Evolutionary conservation across 2,329 filamentous ascomycete species (phyloP), one percentile per base, ranked within the genome.

Genomic region (Cladosporium sp.): DNA sequence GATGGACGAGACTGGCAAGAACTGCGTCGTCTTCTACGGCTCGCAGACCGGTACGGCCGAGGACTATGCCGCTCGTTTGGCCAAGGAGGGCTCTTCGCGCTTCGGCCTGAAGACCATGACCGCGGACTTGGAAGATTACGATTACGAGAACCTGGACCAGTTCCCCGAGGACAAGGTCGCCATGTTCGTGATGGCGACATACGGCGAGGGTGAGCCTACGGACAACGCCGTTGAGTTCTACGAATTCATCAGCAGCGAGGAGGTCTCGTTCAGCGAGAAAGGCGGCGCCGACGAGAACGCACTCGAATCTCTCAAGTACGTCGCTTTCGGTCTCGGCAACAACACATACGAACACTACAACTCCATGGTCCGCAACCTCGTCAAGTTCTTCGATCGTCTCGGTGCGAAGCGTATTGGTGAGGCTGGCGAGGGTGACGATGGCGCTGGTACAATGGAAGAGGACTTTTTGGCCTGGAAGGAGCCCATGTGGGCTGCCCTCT

Each of bases 261-360:
- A 95, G 65, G 84, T 90, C 65, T 81, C 86, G 71, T 98, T 98
- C 80, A 91, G 91, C 71, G 87, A 93, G 75, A 86, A 88, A 72
- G 82, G 78, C 64, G 75, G 79, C 53, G 78, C 78, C 18, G 85
- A 86, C 55, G 90, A 94, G 26, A 86, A 89, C 68, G 86, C 94
- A 59, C 87, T 99, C 64, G 84, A 82, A 61, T 93, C 92, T 74
- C 86, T 99, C 76, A 94, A 93, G 78, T 99, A 93, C 76, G 93
- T 99, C 75, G 87, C 93, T 65, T 99, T 99, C 74, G 95, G 95
- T 75, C 88, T 99, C 46, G 95, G 95, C 71, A 99, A 99, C 85
- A 99, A 98, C 84, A 98, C 95, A 31, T 99, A 99, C 78, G 95
- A 99, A 78, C 95, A 99, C 84, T 99, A 97, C 85, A 99, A 99